Evolutionary conservation across 1,284 basidiomycete species (phyloP).

Genomic region (Ceratobasidium sp.): DNA sequence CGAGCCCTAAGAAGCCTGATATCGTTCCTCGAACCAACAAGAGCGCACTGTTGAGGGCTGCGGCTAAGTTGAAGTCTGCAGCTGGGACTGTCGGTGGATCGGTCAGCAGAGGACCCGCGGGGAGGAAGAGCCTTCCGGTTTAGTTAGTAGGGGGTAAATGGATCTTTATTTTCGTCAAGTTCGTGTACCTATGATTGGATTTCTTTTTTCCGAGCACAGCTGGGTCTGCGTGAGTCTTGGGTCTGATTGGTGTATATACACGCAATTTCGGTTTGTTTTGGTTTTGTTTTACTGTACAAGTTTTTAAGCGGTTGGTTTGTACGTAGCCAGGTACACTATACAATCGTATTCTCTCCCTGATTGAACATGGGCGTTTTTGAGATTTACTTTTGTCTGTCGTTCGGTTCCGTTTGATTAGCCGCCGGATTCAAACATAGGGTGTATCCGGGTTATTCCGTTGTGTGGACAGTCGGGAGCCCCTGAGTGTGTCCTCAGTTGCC

Average conservation of each 20-base stretch:
- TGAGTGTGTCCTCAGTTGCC: conserved; percentile 20
- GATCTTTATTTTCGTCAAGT: conserved; percentile 7
- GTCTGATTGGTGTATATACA: conserved; percentile 24
- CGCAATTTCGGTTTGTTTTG: conserved; percentile 7
- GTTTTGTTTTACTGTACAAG: background rate
- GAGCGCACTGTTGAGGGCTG: conserved; percentile 77
- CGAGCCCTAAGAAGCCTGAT: conserved; percentile 39
- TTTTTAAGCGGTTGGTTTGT: conserved; percentile 35
- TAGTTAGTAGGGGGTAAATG: background rate
- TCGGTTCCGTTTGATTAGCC: background rate
- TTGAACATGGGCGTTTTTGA: too few relatives aligned
- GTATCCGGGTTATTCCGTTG: conserved; percentile 2
- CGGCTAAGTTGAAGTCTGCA: conserved; percentile 52
- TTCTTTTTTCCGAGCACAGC: conserved; percentile 12
- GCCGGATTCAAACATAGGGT: conserved; percentile 20
- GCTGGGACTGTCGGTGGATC: conserved; percentile 21
- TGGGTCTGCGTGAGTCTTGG: conserved; percentile 33
- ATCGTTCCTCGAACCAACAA: conserved; percentile 78
- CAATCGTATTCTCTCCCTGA: conserved; percentile 32
- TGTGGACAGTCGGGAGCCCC: conserved; percentile 11
- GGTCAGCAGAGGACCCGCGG: conserved; percentile 6
- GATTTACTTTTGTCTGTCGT: too few relatives aligned
- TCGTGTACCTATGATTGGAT: conserved; percentile 34
- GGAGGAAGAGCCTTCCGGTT: conserved; percentile 26
- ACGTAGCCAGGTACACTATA: conserved; percentile 35